A percentile compares a stretch with the other conserved stretches of the same genome.
phyloP scores from a whole-genome alignment of 805 yeast genomes.

The Cephaloascus albidus region DNA sequence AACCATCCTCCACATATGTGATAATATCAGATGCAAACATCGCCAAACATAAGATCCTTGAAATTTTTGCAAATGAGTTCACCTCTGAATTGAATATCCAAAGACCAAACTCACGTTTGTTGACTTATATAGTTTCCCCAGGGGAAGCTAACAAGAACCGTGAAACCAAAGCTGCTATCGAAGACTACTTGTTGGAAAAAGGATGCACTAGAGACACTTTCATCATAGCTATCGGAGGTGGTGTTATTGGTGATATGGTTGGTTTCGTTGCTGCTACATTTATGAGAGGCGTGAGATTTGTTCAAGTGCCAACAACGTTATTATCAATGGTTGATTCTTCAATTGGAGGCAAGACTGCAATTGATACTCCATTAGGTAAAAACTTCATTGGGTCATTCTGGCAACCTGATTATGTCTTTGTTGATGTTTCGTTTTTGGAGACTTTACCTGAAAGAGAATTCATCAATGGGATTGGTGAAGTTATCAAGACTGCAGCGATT shows the following conservation, averaged over 20 bases:
- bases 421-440: slow-evolving; percentile 34
- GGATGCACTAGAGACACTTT: slow-evolving; percentile 40
- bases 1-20: slow-evolving; percentile 32
- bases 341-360: slow-evolving; percentile 39
- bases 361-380: slow-evolving; percentile 37
- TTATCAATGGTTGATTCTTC: slow-evolving; percentile 41
- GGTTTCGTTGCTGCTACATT: slow-evolving; percentile 40
- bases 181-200: slow-evolving; percentile 28
- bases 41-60: slow-evolving; percentile 26
- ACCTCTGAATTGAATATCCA: slow-evolving; percentile 8
- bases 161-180: slow-evolving; percentile 35
- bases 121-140: slow-evolving; percentile 27
- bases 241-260: slow-evolving; percentile 39
- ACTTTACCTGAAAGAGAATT: slow-evolving; percentile 35
- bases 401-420: slow-evolving; percentile 34
- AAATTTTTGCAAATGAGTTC: slow-evolving; percentile 17
- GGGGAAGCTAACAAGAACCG: slow-evolving; percentile 36
- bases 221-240: slow-evolving; percentile 37
- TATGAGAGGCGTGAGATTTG: slow-evolving; percentile 36
- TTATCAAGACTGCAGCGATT: slow-evolving; percentile 35
- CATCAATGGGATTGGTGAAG: slow-evolving; percentile 40
- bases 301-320: slow-evolving; percentile 34
- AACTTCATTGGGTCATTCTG: slow-evolving; percentile 37
- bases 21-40: slow-evolving; percentile 30
- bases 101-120: slow-evolving; percentile 24